Percentiles rank a stretch among this genome's conserved stretches.
Conservation (phyloP, 805 yeast species). For the Millerozyma acaciae region DNA sequence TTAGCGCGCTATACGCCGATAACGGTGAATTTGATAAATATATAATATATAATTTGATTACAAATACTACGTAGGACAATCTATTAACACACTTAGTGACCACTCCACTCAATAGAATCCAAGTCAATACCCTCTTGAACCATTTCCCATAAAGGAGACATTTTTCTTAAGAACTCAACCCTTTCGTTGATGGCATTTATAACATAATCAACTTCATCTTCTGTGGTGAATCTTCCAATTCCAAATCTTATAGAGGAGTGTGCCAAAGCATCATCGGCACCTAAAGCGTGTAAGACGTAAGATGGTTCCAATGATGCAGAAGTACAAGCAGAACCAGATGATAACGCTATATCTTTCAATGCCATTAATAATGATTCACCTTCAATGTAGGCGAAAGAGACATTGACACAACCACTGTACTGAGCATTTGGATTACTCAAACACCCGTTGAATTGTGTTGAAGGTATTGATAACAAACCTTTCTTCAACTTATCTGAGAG, state of each 20-base stretch:
- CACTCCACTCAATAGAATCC: conserved; percentile 94
- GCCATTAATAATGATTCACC: conserved; percentile 98
- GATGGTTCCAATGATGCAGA: conserved; percentile 98
- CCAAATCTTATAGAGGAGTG: conserved; percentile 98
- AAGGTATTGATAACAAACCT: conserved; percentile 77
- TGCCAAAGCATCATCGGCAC: conserved; percentile 97
- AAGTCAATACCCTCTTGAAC: conserved; percentile 97
- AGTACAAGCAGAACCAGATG: conserved; percentile 98
- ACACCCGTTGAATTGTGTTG: conserved; percentile 89
- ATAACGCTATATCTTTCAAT: conserved; percentile 89
- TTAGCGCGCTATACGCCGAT: conserved; percentile 4
- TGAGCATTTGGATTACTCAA: conserved; percentile 40
- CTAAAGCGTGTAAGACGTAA: conserved; percentile 92
- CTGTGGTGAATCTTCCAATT: conserved; percentile 95
- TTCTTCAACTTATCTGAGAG: conserved; percentile 70
- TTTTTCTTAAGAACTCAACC: conserved; percentile 85
- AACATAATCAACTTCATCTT: conserved; percentile 92
- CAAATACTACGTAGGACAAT: background rate
- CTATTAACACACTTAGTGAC: conserved; percentile 52
- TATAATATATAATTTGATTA: background rate
- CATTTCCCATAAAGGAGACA: conserved; percentile 98
- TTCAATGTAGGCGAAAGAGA: conserved; percentile 95
- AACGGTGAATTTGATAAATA: conserved; percentile 8
- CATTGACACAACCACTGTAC: conserved; percentile 92
- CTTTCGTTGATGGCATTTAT: conserved; percentile 82